Conservation (phyloP, 345 rosid species). For the Citrus glauca region DNA sequence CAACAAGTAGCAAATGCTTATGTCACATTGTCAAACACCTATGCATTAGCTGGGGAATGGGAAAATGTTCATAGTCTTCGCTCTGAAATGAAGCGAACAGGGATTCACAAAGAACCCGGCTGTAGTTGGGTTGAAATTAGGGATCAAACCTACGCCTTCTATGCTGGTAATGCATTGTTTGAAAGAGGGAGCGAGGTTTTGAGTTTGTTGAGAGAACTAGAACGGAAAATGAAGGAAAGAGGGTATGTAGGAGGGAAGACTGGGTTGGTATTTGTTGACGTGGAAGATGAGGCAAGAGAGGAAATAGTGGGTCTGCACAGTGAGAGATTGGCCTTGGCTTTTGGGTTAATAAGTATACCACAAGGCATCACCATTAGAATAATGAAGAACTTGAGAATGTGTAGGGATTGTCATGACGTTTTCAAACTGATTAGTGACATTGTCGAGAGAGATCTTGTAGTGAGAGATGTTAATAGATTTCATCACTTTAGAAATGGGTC, state of each 20-base stretch:
- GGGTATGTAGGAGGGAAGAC: conserved; percentile 40
- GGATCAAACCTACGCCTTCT: conserved; percentile 41
- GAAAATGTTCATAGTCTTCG: conserved; percentile 47
- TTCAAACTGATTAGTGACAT: conserved; percentile 65
- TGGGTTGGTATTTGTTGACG: conserved; percentile 50
- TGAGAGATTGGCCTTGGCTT: conserved; percentile 69
- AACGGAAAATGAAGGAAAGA: conserved; percentile 53
- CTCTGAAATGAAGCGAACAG: conserved; percentile 54
- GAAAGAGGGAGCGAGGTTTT: conserved; percentile 39
- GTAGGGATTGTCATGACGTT: conserved; percentile 65
- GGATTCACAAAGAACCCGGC: conserved; percentile 66
- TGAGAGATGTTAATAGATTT: conserved; percentile 74
- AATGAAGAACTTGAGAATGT: conserved; percentile 76
- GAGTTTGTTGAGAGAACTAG: conserved; percentile 46
- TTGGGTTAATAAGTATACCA: conserved; percentile 46
- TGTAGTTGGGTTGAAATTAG: conserved; percentile 78
- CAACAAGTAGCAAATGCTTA: conserved; percentile 68
- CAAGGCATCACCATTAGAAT: conserved; percentile 43
- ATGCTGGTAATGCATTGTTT: conserved; percentile 49
- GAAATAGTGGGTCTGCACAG: conserved; percentile 60
- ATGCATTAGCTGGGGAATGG: conserved; percentile 64
- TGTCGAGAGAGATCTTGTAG: conserved; percentile 53
- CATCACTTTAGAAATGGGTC: conserved; percentile 58
- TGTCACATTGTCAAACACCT: conserved; percentile 62
- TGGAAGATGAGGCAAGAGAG: conserved; percentile 63